phyloP scores from a whole-genome alignment of 495 filamentous ascomycete genomes.

The Aspergillus egyptiacus region DNA sequence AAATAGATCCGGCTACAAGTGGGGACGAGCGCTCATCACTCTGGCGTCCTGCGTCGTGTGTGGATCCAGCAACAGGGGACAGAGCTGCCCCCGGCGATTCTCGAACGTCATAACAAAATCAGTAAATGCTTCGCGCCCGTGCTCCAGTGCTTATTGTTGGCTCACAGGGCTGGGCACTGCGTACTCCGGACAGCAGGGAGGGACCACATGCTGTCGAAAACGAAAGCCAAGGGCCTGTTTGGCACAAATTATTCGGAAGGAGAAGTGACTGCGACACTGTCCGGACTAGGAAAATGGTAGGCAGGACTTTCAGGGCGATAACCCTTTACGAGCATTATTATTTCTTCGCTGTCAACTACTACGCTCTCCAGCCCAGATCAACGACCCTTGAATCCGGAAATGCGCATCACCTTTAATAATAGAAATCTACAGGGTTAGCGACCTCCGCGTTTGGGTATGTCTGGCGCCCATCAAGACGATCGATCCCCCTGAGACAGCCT shows the following conservation, averaged over 20 bases:
- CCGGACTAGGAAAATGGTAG: conserved; percentile 17
- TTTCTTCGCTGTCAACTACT: not conserved
- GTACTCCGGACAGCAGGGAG: not conserved
- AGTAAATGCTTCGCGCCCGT: conserved; percentile 18
- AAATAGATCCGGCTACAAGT: conserved; percentile 17
- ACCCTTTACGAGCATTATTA: not conserved
- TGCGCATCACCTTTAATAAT: too few species aligned
- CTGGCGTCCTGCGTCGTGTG: not conserved
- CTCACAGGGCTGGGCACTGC: conserved; percentile 2
- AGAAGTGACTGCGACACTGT: not conserved
- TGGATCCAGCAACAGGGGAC: conserved; percentile 5
- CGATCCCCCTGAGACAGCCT: conserved; percentile 1
- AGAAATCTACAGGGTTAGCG: not conserved
- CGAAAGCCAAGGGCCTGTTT: too few species aligned
- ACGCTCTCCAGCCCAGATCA: not conserved
- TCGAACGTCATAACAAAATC: conserved; percentile 14
- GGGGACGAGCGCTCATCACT: conserved; percentile 14
- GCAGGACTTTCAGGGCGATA: not conserved
- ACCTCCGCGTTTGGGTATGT: not conserved
- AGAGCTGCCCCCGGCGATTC: not conserved
- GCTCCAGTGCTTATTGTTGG: conserved; percentile 11
- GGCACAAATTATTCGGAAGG: conserved; percentile 9
- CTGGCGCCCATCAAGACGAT: not conserved
- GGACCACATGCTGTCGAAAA: not conserved
- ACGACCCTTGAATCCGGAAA: not conserved